Evolutionary conservation across 345 rosid genomes (phyloP), one percentile per base, ranked within the genome.

Genomic region (Microcos paniculata): DNA sequence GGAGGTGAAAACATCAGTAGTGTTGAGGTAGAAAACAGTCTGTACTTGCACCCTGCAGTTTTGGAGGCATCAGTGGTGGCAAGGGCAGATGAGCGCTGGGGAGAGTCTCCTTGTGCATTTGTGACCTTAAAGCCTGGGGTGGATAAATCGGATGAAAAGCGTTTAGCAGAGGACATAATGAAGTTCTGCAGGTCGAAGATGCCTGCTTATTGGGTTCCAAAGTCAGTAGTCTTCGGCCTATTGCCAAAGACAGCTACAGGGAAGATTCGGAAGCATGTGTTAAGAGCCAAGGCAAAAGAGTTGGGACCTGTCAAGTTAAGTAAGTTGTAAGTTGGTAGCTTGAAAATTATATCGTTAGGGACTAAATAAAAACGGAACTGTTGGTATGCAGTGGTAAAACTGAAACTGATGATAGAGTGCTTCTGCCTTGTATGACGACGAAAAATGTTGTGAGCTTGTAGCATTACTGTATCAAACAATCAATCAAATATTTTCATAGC

Each of bases 1-100:
- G 98, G 97, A 4, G 99, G 97, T 3, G 99, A 96, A 77, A 96
- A 92, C 85, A 96, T 92, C 31, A 93, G 99, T 19, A 96, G 97
- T 42, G 85, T 96, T 31, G 98, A 92, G 84, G 84, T 92, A 0
- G 97, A 93, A 81, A 93, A 94, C 75, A 61, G 75, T 3, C 56
- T 96, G 0, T 96, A 93, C 83, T 58, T 80, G 3, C 97, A 93
- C 74, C 98, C 97, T 0, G 93, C 91, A 0, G 81, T 96, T 58
- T 83, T 87, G 51, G 99, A 96, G 88, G 97, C 83, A 13, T 90
- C 97, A 0, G 97, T 92, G 48, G 99, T 93, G 63, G 97, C 97
- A 18, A 87, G 97, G 81, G 88, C 91, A 0, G 93, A 93, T 10
- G 92, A 89, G 78, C 87, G 84, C 15, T 92, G 98, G 98, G 96